Evolutionary conservation across 768 basidiomycete genomes (phyloP).

Genomic region (Podaxis carcinomalis): DNA sequence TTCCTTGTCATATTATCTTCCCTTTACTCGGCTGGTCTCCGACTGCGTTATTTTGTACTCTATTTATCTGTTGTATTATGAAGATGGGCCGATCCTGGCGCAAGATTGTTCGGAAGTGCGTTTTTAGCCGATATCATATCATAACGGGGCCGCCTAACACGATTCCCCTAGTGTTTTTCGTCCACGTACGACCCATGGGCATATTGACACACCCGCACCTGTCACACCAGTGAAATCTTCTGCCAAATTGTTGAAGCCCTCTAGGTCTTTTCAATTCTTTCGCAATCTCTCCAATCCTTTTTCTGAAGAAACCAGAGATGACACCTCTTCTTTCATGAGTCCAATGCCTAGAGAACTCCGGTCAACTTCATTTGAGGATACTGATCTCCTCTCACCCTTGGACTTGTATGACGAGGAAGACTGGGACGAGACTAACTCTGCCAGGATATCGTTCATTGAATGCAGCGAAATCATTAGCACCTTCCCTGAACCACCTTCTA

Average conservation of each 20-base stretch:
- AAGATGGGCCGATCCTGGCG: neutral
- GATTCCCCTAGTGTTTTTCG: neutral
- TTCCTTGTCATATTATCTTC: neutral
- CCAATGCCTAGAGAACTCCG: constrained; percentile 6
- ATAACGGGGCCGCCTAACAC: neutral
- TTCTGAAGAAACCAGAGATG: neutral
- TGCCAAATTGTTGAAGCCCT: neutral
- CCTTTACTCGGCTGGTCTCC: neutral
- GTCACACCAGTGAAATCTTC: neutral
- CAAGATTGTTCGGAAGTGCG: neutral
- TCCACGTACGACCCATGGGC: neutral
- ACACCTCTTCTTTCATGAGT: constrained; percentile 8
- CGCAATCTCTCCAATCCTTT: neutral
- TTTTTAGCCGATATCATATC: neutral
- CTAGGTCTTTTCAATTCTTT: neutral
- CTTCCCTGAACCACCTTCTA: neutral
- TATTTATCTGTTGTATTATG: neutral
- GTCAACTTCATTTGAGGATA: neutral
- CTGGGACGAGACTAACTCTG: neutral
- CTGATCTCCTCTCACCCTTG: neutral
- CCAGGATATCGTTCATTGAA: neutral
- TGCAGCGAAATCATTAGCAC: neutral
- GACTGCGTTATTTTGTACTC: neutral
- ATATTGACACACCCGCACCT: neutral
- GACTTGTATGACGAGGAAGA: neutral